A percentile compares a stretch with the other conserved stretches of the same genome.
These are phyloP conservation scores for Tricholoma sp. DNA, from an alignment of 768 basidiomycete species.

Conservation along the genomic window DNA sequence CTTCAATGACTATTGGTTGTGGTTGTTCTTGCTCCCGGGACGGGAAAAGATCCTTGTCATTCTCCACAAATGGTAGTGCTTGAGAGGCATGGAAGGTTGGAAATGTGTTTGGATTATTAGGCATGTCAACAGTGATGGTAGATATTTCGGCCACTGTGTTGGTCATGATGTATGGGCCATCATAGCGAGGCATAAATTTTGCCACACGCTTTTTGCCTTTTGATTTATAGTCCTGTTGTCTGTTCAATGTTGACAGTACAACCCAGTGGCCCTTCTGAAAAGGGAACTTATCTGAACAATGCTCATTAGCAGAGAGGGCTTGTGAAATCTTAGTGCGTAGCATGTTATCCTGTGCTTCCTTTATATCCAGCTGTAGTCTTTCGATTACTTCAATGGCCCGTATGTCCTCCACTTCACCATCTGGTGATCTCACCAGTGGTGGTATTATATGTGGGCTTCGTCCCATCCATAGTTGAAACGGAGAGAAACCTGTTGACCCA, in stretches of 20 bases:
- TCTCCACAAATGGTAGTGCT: not conserved
- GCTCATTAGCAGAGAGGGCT: not conserved
- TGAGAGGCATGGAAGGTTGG: not conserved
- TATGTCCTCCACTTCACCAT: not conserved
- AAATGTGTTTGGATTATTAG: conserved; percentile 4
- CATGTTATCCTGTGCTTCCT: not conserved
- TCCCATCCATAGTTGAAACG: conserved; percentile 24
- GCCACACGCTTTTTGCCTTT: conserved; percentile 7
- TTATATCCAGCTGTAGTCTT: not conserved
- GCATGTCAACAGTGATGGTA: not conserved
- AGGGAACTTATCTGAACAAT: not conserved
- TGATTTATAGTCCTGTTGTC: conserved; percentile 14
- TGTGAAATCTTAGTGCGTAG: not conserved
- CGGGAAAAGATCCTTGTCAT: not conserved
- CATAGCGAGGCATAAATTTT: not conserved
- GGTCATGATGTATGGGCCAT: not conserved
- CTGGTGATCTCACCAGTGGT: not conserved
- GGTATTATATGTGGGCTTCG: not conserved
- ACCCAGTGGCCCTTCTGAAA: conserved; percentile 17
- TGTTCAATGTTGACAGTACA: conserved; percentile 21
- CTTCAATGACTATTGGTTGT: not conserved
- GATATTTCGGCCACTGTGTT: not conserved
- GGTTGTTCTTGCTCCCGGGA: not conserved
- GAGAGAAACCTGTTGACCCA: conserved; percentile 23
- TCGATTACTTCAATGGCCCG: not conserved